These are phyloP conservation scores for Flaveria brownii DNA, from an alignment of 129 eudicot species.

Conservation along the genomic window DNA sequence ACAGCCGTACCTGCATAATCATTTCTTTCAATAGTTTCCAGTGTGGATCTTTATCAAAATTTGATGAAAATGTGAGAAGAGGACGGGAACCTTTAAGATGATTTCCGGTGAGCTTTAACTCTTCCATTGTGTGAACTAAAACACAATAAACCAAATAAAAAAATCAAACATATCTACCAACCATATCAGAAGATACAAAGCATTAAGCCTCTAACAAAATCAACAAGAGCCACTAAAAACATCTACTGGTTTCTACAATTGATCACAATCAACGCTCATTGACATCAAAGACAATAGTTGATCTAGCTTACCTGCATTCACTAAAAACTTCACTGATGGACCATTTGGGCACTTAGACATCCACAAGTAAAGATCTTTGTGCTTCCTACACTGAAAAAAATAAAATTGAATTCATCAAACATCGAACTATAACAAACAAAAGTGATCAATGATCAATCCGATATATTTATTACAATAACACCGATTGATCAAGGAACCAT, in stretches of 20 bases:
- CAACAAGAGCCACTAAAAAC: too few relatives aligned
- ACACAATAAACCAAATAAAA: slow-evolving; percentile 5
- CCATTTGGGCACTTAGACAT: slow-evolving; percentile 98
- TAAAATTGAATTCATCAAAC: background rate
- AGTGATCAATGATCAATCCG: too few relatives aligned
- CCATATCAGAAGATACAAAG: background rate
- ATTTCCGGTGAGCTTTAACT: slow-evolving; percentile 90
- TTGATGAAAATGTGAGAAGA: slow-evolving; percentile 73
- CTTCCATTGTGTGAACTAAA: slow-evolving; percentile 98
- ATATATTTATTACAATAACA: too few relatives aligned
- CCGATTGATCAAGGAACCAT: too few relatives aligned
- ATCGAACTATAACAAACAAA: background rate
- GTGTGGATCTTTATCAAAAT: slow-evolving; percentile 76
- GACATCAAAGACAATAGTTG: too few relatives aligned
- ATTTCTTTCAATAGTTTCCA: slow-evolving; percentile 90
- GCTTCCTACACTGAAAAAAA: slow-evolving; percentile 75
- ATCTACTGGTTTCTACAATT: too few relatives aligned
- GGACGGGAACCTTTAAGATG: slow-evolving; percentile 93
- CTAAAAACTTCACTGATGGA: slow-evolving; percentile 94
- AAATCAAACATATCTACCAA: background rate
- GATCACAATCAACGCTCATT: too few relatives aligned
- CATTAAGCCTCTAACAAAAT: too few relatives aligned
- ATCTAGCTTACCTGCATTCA: slow-evolving; percentile 72
- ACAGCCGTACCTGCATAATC: slow-evolving; percentile 64
- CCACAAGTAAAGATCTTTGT: slow-evolving; percentile 92